Conservation (phyloP, 805 yeast genomes). For the Saccharomycopsis sp. region DNA sequence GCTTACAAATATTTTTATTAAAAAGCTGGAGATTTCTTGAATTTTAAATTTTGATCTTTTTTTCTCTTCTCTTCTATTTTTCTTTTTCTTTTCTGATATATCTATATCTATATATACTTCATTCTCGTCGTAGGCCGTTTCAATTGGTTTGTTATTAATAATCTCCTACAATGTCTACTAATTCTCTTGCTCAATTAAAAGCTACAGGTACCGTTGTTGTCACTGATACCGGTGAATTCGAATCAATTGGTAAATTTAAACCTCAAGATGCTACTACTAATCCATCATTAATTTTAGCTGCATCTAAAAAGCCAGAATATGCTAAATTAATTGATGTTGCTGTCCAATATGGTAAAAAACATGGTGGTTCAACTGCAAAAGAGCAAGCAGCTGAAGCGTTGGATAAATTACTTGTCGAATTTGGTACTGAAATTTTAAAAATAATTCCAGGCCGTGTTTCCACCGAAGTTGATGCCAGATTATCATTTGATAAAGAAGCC, state of each 20-base stretch:
- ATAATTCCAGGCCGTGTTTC: constrained; percentile 99
- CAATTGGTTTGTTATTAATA: background rate
- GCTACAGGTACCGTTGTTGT: constrained; percentile 95
- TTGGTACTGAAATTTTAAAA: constrained; percentile 86
- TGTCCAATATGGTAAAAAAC: constrained; percentile 50
- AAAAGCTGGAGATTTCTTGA: too few relatives aligned
- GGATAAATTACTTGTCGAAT: constrained; percentile 90
- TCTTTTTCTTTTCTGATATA: background rate
- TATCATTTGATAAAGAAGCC: constrained; percentile 91
- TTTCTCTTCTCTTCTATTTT: background rate
- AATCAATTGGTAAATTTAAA: constrained; percentile 92
- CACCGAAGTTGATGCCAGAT: constrained; percentile 98
- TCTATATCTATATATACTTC: background rate
- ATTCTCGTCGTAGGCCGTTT: background rate
- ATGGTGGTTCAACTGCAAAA: constrained; percentile 30
- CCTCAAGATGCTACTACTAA: constrained; percentile 99
- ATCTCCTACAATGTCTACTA: constrained; percentile 30
- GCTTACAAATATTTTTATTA: too few relatives aligned
- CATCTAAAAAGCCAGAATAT: constrained; percentile 84
- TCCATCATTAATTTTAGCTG: constrained; percentile 96
- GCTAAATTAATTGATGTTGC: constrained; percentile 87
- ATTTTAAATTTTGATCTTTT: background rate
- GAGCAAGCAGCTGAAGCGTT: constrained; percentile 79
- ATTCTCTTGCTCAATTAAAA: constrained; percentile 87
- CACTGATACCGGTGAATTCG: constrained; percentile 98